These are phyloP conservation scores for Wallacemonas collosoma DNA, from an alignment of 208 protist species.

Conservation along the genomic window DNA sequence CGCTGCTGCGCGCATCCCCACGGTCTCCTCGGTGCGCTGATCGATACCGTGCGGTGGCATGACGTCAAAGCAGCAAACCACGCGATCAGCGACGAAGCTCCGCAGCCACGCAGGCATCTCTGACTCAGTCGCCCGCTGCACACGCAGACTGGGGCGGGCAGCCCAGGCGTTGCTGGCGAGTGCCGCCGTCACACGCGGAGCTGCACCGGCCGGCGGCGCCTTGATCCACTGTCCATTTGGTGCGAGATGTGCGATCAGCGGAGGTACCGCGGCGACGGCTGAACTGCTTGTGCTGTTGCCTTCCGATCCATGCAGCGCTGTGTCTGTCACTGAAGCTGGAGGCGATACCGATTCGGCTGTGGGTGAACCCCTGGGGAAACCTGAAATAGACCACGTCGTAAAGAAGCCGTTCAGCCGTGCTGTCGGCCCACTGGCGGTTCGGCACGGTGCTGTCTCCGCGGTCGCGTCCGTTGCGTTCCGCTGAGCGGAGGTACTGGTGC, in stretches of 20 bases:
- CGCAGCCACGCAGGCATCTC: conserved; percentile 50
- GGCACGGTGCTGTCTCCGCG: conserved; percentile 17
- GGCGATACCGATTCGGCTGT: not conserved
- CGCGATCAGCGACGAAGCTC: conserved; percentile 28
- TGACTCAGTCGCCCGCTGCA: conserved; percentile 1
- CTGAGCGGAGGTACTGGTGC: conserved; percentile 1
- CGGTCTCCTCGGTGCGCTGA: conserved; percentile 18
- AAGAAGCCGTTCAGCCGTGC: conserved; percentile 20
- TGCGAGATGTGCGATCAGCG: not conserved
- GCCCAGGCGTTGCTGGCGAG: not conserved
- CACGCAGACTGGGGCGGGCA: not conserved
- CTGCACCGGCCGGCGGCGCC: not conserved
- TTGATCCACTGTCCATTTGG: conserved; percentile 14
- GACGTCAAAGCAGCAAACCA: conserved; percentile 62
- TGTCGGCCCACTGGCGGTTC: conserved; percentile 17
- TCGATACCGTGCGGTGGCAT: conserved; percentile 24
- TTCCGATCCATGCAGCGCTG: too few relatives aligned
- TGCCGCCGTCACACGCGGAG: not conserved
- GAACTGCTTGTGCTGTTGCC: too few relatives aligned
- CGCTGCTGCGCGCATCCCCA: conserved; percentile 33
- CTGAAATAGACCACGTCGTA: conserved; percentile 5
- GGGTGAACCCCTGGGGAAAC: not conserved
- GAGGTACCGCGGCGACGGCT: conserved; percentile 2
- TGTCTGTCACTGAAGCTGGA: not conserved
- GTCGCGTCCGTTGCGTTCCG: conserved; percentile 15